These are phyloP conservation scores for Arthroderma sp. DNA, from an alignment of 2,329 filamentous ascomycete genomes.

Conservation along the genomic window DNA sequence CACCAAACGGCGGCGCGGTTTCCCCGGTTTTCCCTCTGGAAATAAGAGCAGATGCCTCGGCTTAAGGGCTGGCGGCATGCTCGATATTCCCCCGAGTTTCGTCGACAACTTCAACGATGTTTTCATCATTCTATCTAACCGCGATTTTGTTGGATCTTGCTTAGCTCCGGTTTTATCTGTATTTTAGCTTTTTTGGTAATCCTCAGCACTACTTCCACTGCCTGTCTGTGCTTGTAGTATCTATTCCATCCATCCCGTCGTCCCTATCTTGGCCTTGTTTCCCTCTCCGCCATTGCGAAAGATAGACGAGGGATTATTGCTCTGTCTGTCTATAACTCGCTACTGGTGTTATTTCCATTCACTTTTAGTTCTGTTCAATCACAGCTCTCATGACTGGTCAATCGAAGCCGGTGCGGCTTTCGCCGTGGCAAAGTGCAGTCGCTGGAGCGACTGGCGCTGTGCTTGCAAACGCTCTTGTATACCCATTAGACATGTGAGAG, in stretches of 20 bases:
- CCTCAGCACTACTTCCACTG: too few relatives aligned
- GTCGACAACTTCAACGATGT: too few relatives aligned
- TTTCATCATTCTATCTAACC: too few relatives aligned
- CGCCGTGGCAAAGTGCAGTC: constrained; percentile 85
- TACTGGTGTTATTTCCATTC: neutral
- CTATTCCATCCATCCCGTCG: neutral
- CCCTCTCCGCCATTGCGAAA: neutral
- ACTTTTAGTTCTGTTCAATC: neutral
- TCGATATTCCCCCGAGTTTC: too few relatives aligned
- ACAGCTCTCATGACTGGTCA: constrained; percentile 36
- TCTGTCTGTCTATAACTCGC: neutral
- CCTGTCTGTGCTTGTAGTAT: neutral
- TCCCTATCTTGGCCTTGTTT: neutral
- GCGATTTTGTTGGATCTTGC: too few relatives aligned
- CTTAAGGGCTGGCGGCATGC: too few relatives aligned
- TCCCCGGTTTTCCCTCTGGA: too few relatives aligned
- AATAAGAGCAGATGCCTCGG: too few relatives aligned
- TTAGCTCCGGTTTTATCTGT: too few relatives aligned
- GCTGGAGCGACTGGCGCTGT: constrained; percentile 89
- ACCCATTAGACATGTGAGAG: constrained; percentile 87
- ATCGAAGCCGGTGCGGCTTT: constrained; percentile 56
- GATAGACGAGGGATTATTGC: neutral
- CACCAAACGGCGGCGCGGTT: too few relatives aligned
- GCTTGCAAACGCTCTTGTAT: constrained; percentile 86
- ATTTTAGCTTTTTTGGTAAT: too few relatives aligned